A percentile compares a stretch with the other conserved stretches of the same genome.
Conservation (phyloP, 1,139 yeast species). For the Yamadazyma membranifaciens region DNA sequence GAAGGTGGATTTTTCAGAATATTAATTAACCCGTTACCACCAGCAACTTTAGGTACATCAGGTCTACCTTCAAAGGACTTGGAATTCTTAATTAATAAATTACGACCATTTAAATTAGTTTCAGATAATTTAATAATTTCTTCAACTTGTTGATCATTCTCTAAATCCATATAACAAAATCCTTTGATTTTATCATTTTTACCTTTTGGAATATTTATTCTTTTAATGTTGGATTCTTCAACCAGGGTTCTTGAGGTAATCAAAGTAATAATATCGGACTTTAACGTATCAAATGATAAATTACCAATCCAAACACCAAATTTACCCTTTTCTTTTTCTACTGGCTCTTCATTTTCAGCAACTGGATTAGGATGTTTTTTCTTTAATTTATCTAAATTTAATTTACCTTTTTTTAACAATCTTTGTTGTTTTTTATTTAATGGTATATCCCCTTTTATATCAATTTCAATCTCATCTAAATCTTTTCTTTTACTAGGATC, state of each 20-base stretch:
- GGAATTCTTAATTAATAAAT: constrained; percentile 78
- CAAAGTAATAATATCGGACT: constrained; percentile 69
- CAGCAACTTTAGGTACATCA: constrained; percentile 39
- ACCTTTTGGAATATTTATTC: constrained; percentile 62
- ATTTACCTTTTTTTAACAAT: constrained; percentile 75
- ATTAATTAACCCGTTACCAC: constrained; percentile 21
- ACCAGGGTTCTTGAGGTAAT: constrained; percentile 59
- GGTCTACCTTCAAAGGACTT: constrained; percentile 89
- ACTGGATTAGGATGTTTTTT: constrained; percentile 48
- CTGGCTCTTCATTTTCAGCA: constrained; percentile 30
- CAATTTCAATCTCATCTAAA: constrained; percentile 72
- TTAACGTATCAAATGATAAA: constrained; percentile 78
- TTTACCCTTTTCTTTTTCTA: constrained; percentile 28
- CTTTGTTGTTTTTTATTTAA: constrained; percentile 91
- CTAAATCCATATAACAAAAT: constrained; percentile 87
- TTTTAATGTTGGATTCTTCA: constrained; percentile 48
- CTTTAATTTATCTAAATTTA: constrained; percentile 57
- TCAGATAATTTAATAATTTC: constrained; percentile 71
- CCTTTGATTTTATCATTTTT: constrained; percentile 70
- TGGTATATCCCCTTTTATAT: constrained; percentile 74
- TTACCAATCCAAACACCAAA: constrained; percentile 96
- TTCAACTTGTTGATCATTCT: constrained; percentile 59
- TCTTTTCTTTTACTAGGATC: constrained; percentile 16
- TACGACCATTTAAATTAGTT: constrained; percentile 73
- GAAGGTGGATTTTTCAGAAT: constrained; percentile 80